These are phyloP conservation scores for Cyberlindnera euphorbiae DNA, from an alignment of 805 yeast genomes.

Conservation along the genomic window DNA sequence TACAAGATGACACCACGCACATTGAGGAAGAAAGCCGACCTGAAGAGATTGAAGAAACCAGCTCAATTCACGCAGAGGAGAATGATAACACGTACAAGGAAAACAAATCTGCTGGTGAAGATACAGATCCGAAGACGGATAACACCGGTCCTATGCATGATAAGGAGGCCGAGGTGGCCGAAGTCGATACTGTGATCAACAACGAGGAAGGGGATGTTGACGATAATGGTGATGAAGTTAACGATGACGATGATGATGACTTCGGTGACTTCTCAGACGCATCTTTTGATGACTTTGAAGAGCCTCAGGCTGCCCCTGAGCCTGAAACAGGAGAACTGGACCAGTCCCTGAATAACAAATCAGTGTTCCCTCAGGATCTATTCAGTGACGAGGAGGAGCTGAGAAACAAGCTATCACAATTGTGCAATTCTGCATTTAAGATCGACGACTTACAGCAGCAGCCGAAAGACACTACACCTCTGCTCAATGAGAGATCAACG, in stretches of 20 bases:
- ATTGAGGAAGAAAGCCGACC: no score
- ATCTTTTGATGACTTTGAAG: constrained; percentile 30
- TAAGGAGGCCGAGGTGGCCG: no score
- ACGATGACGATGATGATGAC: constrained; percentile 25
- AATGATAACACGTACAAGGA: no score
- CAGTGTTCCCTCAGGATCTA: constrained; percentile 15
- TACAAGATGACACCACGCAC: no score
- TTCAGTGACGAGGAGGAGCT: constrained; percentile 10
- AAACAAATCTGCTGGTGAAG: no score
- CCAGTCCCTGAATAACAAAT: not conserved
- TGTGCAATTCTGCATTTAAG: no score
- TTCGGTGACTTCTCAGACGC: constrained; percentile 32
- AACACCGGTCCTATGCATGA: no score
- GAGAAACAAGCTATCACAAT: constrained; percentile 6
- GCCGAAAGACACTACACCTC: constrained; percentile 11
- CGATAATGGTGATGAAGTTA: not conserved
- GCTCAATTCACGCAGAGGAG: no score
- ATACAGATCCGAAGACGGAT: no score
- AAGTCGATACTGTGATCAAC: no score
- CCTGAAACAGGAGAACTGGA: not conserved
- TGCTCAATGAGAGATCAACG: constrained; percentile 31
- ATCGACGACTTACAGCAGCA: no score
- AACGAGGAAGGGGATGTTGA: not conserved
- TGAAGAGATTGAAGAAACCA: no score
- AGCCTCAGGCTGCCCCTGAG: constrained; percentile 11